Evolutionary conservation across 2,329 filamentous ascomycete species (phyloP).

Genomic region (Phaeosphaeriaceae sp.): DNA sequence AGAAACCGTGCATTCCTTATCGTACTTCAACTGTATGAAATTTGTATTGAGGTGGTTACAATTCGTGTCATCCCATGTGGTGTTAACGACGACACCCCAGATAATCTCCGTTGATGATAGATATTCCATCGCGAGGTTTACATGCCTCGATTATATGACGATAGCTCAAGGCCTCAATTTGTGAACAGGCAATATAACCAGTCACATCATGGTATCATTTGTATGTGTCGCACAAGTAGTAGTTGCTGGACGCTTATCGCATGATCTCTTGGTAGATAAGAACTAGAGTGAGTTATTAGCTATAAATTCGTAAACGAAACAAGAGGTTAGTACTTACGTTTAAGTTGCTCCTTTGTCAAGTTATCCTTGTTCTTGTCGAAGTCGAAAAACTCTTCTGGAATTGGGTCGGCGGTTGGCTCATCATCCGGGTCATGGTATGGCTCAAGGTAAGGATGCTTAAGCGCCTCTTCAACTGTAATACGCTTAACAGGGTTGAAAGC

Average conservation of each 20-base stretch:
- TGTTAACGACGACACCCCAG: not conserved
- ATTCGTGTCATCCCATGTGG: conserved; percentile 3
- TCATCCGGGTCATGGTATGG: conserved; percentile 99
- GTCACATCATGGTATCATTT: conserved; percentile 28
- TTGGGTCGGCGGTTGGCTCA: conserved; percentile 93
- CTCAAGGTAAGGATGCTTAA: conserved; percentile 97
- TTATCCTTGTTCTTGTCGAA: conserved; percentile 99
- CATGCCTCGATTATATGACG: conserved; percentile 12
- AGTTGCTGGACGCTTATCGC: conserved; percentile 57
- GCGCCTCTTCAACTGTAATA: conserved; percentile 95
- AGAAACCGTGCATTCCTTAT: conserved; percentile 21
- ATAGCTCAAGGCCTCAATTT: conserved; percentile 30
- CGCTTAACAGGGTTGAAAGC: conserved; percentile 99
- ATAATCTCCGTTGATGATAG: not conserved
- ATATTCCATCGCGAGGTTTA: conserved; percentile 18
- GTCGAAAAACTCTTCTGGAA: conserved; percentile 99
- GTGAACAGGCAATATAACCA: conserved; percentile 15
- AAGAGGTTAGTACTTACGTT: conserved; percentile 63
- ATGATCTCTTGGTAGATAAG: conserved; percentile 98
- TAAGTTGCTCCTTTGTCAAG: conserved; percentile 96
- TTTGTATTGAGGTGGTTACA: conserved; percentile 4
- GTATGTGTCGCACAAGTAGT: conserved; percentile 25
- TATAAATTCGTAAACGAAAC: not conserved
- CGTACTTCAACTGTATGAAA: conserved; percentile 12
- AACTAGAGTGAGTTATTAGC: conserved; percentile 49